A percentile compares a stretch with the other conserved stretches of the same genome.
These are phyloP conservation scores for Ogataea hybrid DNA, from an alignment of 1,139 yeast species.

Conservation along the genomic window DNA sequence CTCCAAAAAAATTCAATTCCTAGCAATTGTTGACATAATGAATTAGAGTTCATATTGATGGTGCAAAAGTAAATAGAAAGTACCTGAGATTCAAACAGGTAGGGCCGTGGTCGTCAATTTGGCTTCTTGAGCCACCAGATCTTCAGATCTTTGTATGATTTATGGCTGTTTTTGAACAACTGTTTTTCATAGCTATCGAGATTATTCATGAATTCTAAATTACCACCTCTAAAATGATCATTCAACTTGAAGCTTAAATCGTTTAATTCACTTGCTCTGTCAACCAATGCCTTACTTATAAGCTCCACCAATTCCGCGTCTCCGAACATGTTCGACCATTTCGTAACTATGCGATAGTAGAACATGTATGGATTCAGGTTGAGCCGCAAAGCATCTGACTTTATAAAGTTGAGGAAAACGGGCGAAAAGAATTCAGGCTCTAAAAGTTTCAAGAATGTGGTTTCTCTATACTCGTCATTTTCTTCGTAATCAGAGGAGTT, in stretches of 20 bases:
- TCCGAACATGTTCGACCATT: constrained; percentile 70
- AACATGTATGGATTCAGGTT: constrained; percentile 67
- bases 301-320: constrained; percentile 62
- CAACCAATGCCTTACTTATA: constrained; percentile 46
- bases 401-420: constrained; percentile 76
- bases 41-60: too few species aligned
- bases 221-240: constrained; percentile 24
- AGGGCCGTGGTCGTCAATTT: not conserved
- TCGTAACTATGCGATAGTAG: constrained; percentile 65
- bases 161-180: constrained; percentile 58
- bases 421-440: constrained; percentile 66
- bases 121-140: constrained; percentile 47
- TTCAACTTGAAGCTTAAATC: constrained; percentile 40
- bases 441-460: constrained; percentile 64
- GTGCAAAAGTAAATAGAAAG: too few species aligned
- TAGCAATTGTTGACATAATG: too few species aligned
- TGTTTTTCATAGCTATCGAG: constrained; percentile 75
- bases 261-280: constrained; percentile 67
- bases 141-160: constrained; percentile 60
- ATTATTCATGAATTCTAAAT: constrained; percentile 52
- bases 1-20: too few species aligned
- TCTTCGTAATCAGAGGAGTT: constrained; percentile 26
- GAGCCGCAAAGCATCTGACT: constrained; percentile 65
- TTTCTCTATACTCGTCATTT: constrained; percentile 33
- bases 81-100: not conserved